Evolutionary conservation across 495 filamentous ascomycete genomes (phyloP), one percentile per base, ranked within the genome.

Genomic region (Trichoderma virens): DNA sequence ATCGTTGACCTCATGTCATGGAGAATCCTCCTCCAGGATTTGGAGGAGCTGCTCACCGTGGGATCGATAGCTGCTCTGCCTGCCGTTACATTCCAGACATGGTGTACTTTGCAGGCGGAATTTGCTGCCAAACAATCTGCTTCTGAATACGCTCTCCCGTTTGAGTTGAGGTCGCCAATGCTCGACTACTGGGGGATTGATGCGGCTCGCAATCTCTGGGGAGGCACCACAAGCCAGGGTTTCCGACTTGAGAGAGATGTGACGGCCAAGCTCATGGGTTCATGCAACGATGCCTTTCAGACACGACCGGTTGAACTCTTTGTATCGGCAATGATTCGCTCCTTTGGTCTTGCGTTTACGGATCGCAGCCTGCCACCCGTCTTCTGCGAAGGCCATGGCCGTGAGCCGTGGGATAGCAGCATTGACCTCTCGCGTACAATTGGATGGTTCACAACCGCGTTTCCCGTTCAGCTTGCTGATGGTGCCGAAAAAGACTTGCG

Each of bases 1-100:
- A 85, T 87, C 3, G 80, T 90, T 32, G 88, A 91, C 65, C 81
- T 89, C 32, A 83, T 87, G 9, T 90, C 88, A 0, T 90, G 87
- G 88, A 78, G 83, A 23, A 78, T 89, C 23, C 84, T 91, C 8
- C 75, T 88, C 16, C 78, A 87, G 60, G 88, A 91, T 61, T 65
- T 90, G 43, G 87, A 89, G 65, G 82, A 87, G 20, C 65, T 88
- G 1, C 70, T 91, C 4, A 65, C 11, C 5, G 34, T 11, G 5
- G 78, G 20, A 78, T 79, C 51, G 78, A 81, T 0, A 76, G 69
- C 54, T 64, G 79, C 3, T 23, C 73, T 32, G 75, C 76, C 2
- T 71, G 68, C 20, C 69, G 70, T 5, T 76, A 78, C 1, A 77
- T 89, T 35, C 66, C 31, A 71, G 68, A 20, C 41, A 20, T 18